Evolutionary conservation across 83 land plant genomes (phyloP), one percentile per base, ranked within the genome.

Genomic region (Diphasiastrum complanatum): DNA sequence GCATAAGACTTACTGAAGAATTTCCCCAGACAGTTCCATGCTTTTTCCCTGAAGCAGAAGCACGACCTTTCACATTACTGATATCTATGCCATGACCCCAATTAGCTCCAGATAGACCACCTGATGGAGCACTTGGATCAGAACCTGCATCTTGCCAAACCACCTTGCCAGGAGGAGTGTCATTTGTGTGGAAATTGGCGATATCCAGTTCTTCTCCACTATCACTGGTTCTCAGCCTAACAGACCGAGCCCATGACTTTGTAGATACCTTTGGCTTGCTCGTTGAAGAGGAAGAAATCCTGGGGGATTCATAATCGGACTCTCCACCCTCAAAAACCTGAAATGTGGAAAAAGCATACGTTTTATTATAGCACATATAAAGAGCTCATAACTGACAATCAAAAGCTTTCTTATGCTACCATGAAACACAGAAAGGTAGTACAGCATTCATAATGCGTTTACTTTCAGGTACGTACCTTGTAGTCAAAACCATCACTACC

Each of bases 401-500:
- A 19, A 4, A 60, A 8, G 18, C 4, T 30, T 4, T 26, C 27
- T 45, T 16, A 37, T n/a, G 1, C 29, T 27, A 14, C 29, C n/a
- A 19, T 18, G 28, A 26, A 20, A 14, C 26, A 1, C 32, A 47
- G 8, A 28, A 47, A 23, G 41, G 8, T 10, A 56, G 8, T 6
- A 16, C 14, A 50, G 20, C 20, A 10, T 10, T 12, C 18, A 6
- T 16, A 50, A 16, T 16, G 18, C 20, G 14, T 12, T 8, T 51
- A 18, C 1, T 30, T 28, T 19, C 52, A 33, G n/a, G n/a, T n/a
- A n/a, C n/a, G n/a, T 37, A 93, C 99, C 99, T 93, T 93, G 36
- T 82, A 84, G 67, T 89, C 99, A 78, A 84, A 89, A 24, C 85
- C 69, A 66, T 95, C 99, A 71, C 89, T 78, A 47, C 82, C 98